Evolutionary conservation across 2,329 filamentous ascomycete genomes (phyloP).

Genomic region (Alternaria novae-zelandiae): DNA sequence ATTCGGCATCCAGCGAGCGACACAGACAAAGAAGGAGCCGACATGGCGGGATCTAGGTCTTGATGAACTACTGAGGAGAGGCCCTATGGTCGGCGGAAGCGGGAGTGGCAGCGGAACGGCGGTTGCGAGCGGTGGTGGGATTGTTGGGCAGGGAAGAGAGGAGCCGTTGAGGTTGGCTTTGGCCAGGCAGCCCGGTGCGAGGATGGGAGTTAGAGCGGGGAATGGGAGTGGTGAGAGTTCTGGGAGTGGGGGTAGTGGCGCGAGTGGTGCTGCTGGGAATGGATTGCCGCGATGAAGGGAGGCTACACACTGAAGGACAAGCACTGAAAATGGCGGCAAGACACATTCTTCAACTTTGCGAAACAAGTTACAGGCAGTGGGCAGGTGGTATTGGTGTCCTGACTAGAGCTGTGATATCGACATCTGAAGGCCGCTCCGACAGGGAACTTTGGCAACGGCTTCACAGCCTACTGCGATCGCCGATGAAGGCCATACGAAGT

Average conservation of each 20-base stretch:
- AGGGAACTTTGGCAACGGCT: background rate
- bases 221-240: conserved; percentile 12
- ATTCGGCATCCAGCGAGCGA: conserved; percentile 83
- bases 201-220: conserved; percentile 12
- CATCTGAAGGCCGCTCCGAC: background rate
- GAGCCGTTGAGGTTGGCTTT: conserved; percentile 41
- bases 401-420: background rate
- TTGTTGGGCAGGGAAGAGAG: conserved; percentile 16
- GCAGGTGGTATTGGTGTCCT: background rate
- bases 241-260: conserved; percentile 22
- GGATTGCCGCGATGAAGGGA: conserved; percentile 42
- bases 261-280: conserved; percentile 28
- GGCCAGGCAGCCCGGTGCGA: conserved; percentile 40
- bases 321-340: background rate
- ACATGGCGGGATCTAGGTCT: conserved; percentile 82
- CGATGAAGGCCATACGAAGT: background rate
- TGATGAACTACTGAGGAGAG: conserved; percentile 71
- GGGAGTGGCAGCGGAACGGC: conserved; percentile 11
- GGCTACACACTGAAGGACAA: background rate
- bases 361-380: background rate
- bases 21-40: conserved; percentile 72
- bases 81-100: conserved; percentile 50
- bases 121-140: conserved; percentile 10
- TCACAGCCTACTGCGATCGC: background rate
- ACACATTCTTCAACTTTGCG: background rate